Evolutionary conservation across 2,329 filamentous ascomycete species (phyloP).

Genomic region (Pseudohalonectria lignicola): DNA sequence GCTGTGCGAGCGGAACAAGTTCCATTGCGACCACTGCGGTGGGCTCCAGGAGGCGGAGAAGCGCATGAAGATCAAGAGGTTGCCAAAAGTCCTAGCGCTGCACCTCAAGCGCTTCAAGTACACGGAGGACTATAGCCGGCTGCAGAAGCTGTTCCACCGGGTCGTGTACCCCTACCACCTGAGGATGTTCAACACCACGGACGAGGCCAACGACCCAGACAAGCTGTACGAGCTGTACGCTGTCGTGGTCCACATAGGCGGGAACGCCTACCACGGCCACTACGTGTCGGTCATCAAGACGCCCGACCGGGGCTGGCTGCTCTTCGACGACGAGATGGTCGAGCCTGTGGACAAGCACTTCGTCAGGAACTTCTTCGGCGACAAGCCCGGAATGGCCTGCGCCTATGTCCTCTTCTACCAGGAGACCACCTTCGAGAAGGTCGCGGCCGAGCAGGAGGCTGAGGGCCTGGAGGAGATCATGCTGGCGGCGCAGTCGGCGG

Average conservation of each 20-base stretch:
- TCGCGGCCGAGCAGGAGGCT: slow-evolving; percentile 68
- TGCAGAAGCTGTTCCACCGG: slow-evolving; percentile 94
- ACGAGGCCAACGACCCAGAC: slow-evolving; percentile 88
- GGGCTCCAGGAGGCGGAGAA: slow-evolving; percentile 97
- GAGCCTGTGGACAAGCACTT: slow-evolving; percentile 96
- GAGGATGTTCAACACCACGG: slow-evolving; percentile 93
- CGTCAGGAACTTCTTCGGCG: slow-evolving; percentile 94
- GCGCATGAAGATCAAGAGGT: slow-evolving; percentile 95
- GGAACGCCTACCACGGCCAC: slow-evolving; percentile 93
- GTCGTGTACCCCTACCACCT: slow-evolving; percentile 97
- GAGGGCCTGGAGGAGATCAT: slow-evolving; percentile 58
- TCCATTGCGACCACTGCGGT: slow-evolving; percentile 95
- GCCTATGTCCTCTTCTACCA: slow-evolving; percentile 98
- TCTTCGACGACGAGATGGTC: slow-evolving; percentile 98
- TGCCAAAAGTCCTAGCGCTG: slow-evolving; percentile 83
- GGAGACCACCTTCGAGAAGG: slow-evolving; percentile 64
- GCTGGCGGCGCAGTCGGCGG: slow-evolving; percentile 44
- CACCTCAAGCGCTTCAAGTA: slow-evolving; percentile 98
- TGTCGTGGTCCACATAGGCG: slow-evolving; percentile 93
- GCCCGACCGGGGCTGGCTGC: slow-evolving; percentile 84
- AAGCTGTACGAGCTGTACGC: slow-evolving; percentile 93
- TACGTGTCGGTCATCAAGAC: slow-evolving; percentile 98
- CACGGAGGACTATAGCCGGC: slow-evolving; percentile 82
- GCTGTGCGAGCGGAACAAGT: slow-evolving; percentile 97
- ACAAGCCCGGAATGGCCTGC: slow-evolving; percentile 80